A percentile compares a stretch with the other conserved stretches of the same genome.
These are phyloP conservation scores for Boechera retrofracta DNA, from an alignment of 345 rosid genomes.

Conservation along the genomic window DNA sequence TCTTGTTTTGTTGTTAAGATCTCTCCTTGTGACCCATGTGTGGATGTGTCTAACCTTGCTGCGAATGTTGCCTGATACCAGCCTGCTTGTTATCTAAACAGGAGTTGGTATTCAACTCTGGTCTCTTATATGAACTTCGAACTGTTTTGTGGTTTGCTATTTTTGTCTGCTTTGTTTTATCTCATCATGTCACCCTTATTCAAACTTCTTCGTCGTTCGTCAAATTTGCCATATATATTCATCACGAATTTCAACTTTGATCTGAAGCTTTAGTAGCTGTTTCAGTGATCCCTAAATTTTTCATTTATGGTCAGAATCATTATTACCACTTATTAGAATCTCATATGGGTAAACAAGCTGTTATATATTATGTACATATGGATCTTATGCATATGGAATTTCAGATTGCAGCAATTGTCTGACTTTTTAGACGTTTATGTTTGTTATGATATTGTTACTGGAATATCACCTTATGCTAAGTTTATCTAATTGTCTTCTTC, in stretches of 20 bases:
- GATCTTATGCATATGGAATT: background rate
- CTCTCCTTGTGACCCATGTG: no score
- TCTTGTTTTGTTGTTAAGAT: no score
- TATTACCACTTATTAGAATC: background rate
- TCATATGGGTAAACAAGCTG: background rate
- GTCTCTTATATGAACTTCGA: background rate
- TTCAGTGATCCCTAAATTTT: background rate
- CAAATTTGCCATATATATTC: background rate
- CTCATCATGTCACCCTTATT: slow-evolving; percentile 18
- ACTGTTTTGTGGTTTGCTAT: background rate
- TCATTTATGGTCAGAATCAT: slow-evolving; percentile 3
- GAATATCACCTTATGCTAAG: no score
- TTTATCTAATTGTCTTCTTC: no score
- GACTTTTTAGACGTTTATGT: background rate
- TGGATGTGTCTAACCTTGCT: no score
- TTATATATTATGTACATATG: background rate
- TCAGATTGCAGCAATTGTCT: background rate
- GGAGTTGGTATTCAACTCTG: background rate
- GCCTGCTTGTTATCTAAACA: slow-evolving; percentile 2
- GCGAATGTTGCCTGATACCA: no score
- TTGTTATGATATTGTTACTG: slow-evolving; percentile 13
- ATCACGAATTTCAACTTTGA: slow-evolving; percentile 5
- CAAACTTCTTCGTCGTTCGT: background rate
- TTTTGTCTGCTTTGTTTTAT: background rate
- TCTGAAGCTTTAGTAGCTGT: background rate